Base-by-base conservation (phyloP, 257 asterid genomes). In the Petunia secreta region DNA sequence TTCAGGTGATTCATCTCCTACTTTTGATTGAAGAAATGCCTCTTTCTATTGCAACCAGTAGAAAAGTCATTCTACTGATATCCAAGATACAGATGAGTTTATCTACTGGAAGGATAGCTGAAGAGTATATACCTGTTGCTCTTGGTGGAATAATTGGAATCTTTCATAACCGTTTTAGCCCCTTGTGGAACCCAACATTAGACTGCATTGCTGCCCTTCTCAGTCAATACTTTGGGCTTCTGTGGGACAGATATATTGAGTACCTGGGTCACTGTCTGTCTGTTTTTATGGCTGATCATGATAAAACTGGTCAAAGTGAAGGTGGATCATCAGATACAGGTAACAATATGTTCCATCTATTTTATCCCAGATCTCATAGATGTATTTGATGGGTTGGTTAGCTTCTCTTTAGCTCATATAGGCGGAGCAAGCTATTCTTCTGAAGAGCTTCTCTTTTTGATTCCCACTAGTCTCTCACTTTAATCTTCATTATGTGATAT, bases 101-200 rank as follows among this genome's bases (percentile, higher is more conserved):
- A 79, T 87, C 89, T 85, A 83, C 92, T 75, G 80, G 79, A 63
- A 87, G 86, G 85, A 83, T 94, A 80, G 87, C 92, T 74, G 91
- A 88, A 75, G 85, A 85, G 75, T 92, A 91, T 84, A 78, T 91
- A 58, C 87, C 92, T 80, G 82, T 84, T 48, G 86, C 87, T 81
- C 85, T 95, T 79, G 68, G 81, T 86, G 99, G 99, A 85, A 81
- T 88, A 77, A 81, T 95, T 44, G 99, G 97, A 83, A 86, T 95
- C 82, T 85, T 95, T 68, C 92, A 95, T 84, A 91, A 89, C 86
- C 88, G 93, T 77, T 90, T 93, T 82, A 90, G 89, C 85, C 79
- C 80, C 75, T 84, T 91, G 80, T 91, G 95, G 97, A 84, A 83
- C 58, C 96, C 97, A 55, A 97, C 97, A 65, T 78, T 85, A 76